These are phyloP conservation scores for Tylopilus sp. DNA, from an alignment of 768 basidiomycete genomes.

Conservation along the genomic window DNA sequence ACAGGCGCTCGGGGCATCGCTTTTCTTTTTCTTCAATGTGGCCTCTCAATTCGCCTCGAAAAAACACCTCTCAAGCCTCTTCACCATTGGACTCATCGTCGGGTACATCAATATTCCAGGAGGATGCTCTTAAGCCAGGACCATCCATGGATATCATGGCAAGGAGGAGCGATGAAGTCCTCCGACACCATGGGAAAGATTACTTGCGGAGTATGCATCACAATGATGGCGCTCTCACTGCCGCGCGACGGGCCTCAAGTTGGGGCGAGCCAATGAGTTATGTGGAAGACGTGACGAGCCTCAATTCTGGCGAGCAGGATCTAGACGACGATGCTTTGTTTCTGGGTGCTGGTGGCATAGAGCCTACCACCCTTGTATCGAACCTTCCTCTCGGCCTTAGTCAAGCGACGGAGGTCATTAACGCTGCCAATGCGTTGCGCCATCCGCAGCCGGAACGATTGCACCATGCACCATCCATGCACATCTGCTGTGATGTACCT, in stretches of 20 bases:
- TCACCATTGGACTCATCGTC: conserved; percentile 33
- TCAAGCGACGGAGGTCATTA: conserved; percentile 22
- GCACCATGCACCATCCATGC: conserved; percentile 17
- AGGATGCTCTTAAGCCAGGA: conserved; percentile 14
- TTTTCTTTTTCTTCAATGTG: conserved; percentile 32
- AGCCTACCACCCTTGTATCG: conserved; percentile 31
- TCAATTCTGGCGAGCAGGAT: conserved; percentile 45
- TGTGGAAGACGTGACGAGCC: conserved; percentile 40
- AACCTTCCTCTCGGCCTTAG: conserved; percentile 34
- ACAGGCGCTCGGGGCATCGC: conserved; percentile 24
- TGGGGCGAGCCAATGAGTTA: conserved; percentile 53
- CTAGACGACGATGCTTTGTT: conserved; percentile 52
- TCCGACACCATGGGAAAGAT: conserved; percentile 29
- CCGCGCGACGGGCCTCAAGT: conserved; percentile 59
- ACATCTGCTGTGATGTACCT: conserved; percentile 24
- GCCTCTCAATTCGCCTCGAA: conserved; percentile 20
- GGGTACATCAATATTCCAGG: conserved; percentile 28
- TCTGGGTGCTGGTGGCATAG: conserved; percentile 49
- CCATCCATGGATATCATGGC: conserved; percentile 21
- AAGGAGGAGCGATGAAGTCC: conserved; percentile 46
- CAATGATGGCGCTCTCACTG: conserved; percentile 32
- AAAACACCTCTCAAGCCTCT: conserved; percentile 25
- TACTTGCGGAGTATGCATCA: conserved; percentile 25
- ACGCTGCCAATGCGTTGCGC: conserved; percentile 15
- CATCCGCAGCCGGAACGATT: conserved; percentile 33